A percentile compares a stretch with the other conserved stretches of the same genome.
Evolutionary conservation across 2,329 filamentous ascomycete genomes (phyloP).

Genomic region (Pseudogymnoascus sp.): DNA sequence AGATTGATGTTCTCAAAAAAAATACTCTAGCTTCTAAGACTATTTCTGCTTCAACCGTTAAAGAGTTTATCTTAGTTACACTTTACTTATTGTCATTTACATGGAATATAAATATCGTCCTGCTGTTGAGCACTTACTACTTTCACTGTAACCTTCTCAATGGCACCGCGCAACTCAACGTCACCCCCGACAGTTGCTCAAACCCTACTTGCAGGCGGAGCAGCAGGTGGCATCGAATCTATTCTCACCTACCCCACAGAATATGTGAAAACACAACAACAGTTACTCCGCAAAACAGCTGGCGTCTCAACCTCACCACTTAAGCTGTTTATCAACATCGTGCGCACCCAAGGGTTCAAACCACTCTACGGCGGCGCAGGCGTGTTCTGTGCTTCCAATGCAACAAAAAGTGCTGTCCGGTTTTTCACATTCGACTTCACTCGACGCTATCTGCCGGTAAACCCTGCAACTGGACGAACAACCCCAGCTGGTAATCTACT

Average conservation of each 20-base stretch:
- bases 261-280: constrained; percentile 14
- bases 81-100: no score
- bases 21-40: no score
- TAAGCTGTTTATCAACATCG: constrained; percentile 9
- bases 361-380: constrained; percentile 13
- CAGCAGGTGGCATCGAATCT: constrained; percentile 5
- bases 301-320: neutral
- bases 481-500: constrained; percentile 19
- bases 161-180: neutral
- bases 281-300: constrained; percentile 10
- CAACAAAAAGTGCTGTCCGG: constrained; percentile 18
- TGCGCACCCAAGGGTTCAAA: constrained; percentile 5
- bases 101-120: no score
- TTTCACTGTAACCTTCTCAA: no score
- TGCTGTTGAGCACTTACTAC: no score
- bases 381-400: constrained; percentile 18
- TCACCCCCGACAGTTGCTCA: neutral
- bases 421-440: constrained; percentile 21
- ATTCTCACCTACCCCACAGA: constrained; percentile 10
- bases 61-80: no score
- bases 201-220: constrained; percentile 4
- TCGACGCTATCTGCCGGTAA: constrained; percentile 11
- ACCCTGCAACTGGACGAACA: neutral
- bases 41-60: no score
- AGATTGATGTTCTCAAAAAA: no score